A percentile compares a stretch with the other conserved stretches of the same genome.
Conservation (phyloP, 148 eudicot genomes). For the Salicornia ramosissima region DNA sequence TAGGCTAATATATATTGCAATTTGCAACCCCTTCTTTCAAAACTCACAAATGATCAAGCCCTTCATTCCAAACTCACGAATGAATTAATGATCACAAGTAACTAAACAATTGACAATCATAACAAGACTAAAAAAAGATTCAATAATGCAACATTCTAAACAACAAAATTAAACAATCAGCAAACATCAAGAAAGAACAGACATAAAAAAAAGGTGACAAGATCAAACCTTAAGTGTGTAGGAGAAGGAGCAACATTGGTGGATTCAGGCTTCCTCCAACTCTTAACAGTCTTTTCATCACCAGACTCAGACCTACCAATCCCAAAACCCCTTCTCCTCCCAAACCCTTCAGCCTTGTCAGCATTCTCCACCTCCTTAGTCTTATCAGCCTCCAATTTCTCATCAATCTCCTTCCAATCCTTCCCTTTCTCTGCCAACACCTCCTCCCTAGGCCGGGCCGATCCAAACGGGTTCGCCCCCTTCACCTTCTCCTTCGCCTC, state of each 20-base stretch:
- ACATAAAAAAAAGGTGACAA: neutral
- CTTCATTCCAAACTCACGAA: neutral
- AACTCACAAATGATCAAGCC: neutral
- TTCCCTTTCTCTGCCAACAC: conserved; percentile 88
- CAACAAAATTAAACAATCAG: neutral
- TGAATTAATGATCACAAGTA: neutral
- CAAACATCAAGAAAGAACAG: neutral
- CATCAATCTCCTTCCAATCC: conserved; percentile 97
- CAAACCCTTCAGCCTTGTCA: conserved; percentile 27
- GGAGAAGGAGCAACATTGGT: conserved; percentile 32
- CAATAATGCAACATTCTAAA: neutral
- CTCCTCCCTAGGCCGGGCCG: conserved; percentile 95
- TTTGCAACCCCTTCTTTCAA: neutral
- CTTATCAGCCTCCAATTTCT: conserved; percentile 63
- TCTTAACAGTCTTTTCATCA: conserved; percentile 49
- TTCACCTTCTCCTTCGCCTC: conserved; percentile 43
- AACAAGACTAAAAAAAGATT: neutral
- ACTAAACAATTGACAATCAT: neutral
- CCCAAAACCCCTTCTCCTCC: conserved; percentile 55
- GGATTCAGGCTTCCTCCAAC: conserved; percentile 73
- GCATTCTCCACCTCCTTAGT: conserved; percentile 39
- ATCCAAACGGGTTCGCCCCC: conserved; percentile 80
- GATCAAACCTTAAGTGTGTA: conserved; percentile 42
- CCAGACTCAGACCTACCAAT: conserved; percentile 28
- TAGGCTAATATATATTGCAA: too few species aligned